These are phyloP conservation scores for Fusarium newnesense DNA, from an alignment of 2,329 filamentous ascomycete species.

Conservation along the genomic window DNA sequence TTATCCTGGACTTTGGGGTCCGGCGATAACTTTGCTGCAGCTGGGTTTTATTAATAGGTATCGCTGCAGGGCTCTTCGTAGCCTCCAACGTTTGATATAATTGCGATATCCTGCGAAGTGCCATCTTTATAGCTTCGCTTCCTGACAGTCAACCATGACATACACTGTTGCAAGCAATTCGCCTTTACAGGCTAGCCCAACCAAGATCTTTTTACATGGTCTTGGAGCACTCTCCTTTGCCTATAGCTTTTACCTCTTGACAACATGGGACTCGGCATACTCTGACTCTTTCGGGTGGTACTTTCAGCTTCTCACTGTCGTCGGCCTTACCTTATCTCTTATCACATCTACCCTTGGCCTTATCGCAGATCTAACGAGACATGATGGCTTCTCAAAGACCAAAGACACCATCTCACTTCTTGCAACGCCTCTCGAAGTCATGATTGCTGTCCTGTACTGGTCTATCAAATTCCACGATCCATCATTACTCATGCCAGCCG, in stretches of 20 bases:
- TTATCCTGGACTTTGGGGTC: not conserved
- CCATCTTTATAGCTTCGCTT: too few relatives aligned
- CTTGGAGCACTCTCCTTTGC: not conserved
- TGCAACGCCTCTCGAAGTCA: constrained; percentile 9
- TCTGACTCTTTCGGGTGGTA: constrained; percentile 16
- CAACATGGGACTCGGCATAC: constrained; percentile 4
- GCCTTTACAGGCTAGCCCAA: accelerated
- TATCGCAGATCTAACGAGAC: not conserved
- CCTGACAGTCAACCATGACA: not conserved
- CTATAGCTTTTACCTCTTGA: constrained; percentile 11
- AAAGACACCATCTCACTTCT: not conserved
- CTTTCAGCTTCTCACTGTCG: constrained; percentile 3
- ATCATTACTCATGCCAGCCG: constrained; percentile 7
- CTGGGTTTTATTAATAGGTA: not conserved
- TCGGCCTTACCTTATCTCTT: not conserved
- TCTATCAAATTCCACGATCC: constrained; percentile 11
- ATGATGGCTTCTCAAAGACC: not conserved
- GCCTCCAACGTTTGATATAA: not conserved
- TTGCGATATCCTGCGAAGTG: too few relatives aligned
- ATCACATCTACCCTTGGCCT: not conserved
- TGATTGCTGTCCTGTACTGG: constrained; percentile 8
- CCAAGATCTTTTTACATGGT: not conserved
- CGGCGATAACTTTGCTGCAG: not conserved
- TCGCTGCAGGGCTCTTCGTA: not conserved
- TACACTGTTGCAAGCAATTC: not conserved